These are phyloP conservation scores for Tanacetum coccineum DNA, from an alignment of 129 eudicot genomes.

Conservation along the genomic window DNA sequence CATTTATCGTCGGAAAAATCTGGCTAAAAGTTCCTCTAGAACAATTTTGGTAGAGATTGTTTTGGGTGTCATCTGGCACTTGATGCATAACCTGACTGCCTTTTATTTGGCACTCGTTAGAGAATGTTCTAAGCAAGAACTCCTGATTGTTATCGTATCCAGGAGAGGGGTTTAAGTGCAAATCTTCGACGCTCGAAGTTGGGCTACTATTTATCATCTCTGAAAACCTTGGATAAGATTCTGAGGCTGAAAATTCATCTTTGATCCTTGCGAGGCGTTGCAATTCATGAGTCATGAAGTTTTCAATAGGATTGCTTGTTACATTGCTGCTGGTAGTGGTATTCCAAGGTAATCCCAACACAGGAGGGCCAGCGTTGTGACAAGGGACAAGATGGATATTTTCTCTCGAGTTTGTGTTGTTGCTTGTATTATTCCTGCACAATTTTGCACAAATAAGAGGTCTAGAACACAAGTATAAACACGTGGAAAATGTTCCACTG, in stretches of 20 bases:
- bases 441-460: conserved; percentile 1
- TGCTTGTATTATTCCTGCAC: conserved; percentile 30
- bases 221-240: conserved; percentile 44
- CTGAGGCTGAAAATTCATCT: conserved; percentile 38
- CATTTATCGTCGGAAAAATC: conserved; percentile 66
- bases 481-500: not conserved
- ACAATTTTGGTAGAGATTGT: conserved; percentile 18
- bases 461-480: no score
- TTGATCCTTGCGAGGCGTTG: conserved; percentile 45
- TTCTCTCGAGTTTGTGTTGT: conserved; percentile 31
- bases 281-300: conserved; percentile 35
- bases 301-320: conserved; percentile 27
- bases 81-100: conserved; percentile 37
- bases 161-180: conserved; percentile 25
- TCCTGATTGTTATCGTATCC: conserved; percentile 34
- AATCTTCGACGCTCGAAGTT: conserved; percentile 47
- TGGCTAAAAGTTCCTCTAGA: conserved; percentile 52
- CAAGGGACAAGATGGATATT: conserved; percentile 10
- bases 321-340: conserved; percentile 14
- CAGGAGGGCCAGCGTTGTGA: conserved; percentile 25
- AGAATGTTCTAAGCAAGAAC: conserved; percentile 45
- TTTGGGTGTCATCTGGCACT: conserved; percentile 27
- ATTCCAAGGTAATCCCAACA: conserved; percentile 38
- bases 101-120: conserved; percentile 46
- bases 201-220: conserved; percentile 49